These are phyloP conservation scores for Imleria badia DNA, from an alignment of 768 basidiomycete genomes.

Conservation along the genomic window DNA sequence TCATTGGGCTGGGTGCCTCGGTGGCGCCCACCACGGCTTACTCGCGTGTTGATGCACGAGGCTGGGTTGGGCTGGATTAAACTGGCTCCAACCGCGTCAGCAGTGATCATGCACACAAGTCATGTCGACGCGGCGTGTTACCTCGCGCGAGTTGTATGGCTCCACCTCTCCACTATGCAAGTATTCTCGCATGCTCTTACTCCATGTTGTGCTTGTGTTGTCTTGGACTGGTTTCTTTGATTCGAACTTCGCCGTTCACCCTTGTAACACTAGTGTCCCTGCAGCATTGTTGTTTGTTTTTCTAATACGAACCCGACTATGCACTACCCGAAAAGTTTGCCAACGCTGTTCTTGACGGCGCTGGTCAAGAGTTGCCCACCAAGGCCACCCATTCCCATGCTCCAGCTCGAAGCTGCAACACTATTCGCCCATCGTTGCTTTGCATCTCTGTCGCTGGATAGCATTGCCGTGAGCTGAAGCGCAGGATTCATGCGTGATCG, in stretches of 20 bases:
- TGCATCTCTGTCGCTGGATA: constrained; percentile 80
- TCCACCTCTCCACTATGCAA: constrained; percentile 18
- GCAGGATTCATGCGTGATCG: constrained; percentile 2
- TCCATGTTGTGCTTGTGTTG: constrained; percentile 26
- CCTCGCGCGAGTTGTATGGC: constrained; percentile 10
- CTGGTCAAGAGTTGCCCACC: constrained; percentile 84
- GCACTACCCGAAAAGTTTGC: constrained; percentile 64
- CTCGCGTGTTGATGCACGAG: constrained; percentile 80
- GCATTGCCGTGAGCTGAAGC: constrained; percentile 10
- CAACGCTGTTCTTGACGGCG: constrained; percentile 78
- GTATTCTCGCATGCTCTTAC: constrained; percentile 21
- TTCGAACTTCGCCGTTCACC: constrained; percentile 27
- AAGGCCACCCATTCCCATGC: constrained; percentile 72
- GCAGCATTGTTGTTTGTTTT: constrained; percentile 14
- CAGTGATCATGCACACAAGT: constrained; percentile 10
- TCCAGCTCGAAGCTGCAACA: constrained; percentile 68
- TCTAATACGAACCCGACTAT: not conserved
- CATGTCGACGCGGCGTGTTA: constrained; percentile 7
- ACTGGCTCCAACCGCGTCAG: constrained; percentile 9
- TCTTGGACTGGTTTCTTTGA: constrained; percentile 22
- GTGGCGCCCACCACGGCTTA: constrained; percentile 79
- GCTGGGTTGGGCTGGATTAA: constrained; percentile 64
- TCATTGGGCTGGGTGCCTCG: constrained; percentile 67
- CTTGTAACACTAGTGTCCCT: constrained; percentile 34
- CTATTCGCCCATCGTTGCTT: constrained; percentile 88